Evolutionary conservation across 2,329 filamentous ascomycete species (phyloP).

Genomic region (Ceratocystiopsis sp.): DNA sequence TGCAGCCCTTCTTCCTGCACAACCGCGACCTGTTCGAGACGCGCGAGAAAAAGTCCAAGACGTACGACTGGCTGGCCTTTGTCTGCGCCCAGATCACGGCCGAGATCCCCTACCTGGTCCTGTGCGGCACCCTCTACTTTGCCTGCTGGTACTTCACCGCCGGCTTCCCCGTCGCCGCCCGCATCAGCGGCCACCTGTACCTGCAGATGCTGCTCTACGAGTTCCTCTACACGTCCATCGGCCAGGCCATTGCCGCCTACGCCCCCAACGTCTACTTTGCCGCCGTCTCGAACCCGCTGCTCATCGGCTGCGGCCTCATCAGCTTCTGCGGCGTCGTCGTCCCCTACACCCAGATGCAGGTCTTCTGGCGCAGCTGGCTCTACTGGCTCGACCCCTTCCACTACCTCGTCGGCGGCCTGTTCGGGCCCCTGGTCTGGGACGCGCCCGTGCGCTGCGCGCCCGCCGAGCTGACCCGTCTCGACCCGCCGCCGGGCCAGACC

Average conservation of each 20-base stretch:
- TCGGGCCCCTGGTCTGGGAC: slow-evolving; percentile 34
- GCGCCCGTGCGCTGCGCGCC: slow-evolving; percentile 27
- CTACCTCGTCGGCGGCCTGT: slow-evolving; percentile 39
- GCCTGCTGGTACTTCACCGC: slow-evolving; percentile 21
- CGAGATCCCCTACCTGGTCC: slow-evolving; percentile 46
- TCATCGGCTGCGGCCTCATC: slow-evolving; percentile 38
- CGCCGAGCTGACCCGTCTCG: slow-evolving; percentile 32
- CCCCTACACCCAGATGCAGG: slow-evolving; percentile 41
- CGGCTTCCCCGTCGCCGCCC: slow-evolving; percentile 33
- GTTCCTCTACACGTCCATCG: slow-evolving; percentile 42
- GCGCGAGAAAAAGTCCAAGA: slow-evolving; percentile 50
- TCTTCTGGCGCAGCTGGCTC: slow-evolving; percentile 53
- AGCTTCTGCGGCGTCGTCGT: slow-evolving; percentile 63
- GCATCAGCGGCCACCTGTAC: slow-evolving; percentile 22
- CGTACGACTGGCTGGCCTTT: slow-evolving; percentile 53
- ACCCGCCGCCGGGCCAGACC: slow-evolving; percentile 32
- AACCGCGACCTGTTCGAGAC: slow-evolving; percentile 54
- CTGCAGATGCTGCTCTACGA: slow-evolving; percentile 34
- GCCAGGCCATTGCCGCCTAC: slow-evolving; percentile 46
- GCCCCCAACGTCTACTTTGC: slow-evolving; percentile 44
- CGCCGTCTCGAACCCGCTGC: slow-evolving; percentile 36
- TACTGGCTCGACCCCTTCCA: slow-evolving; percentile 46
- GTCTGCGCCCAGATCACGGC: slow-evolving; percentile 50
- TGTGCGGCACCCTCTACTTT: slow-evolving; percentile 42
- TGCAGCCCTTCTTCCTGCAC: slow-evolving; percentile 55